Evolutionary conservation across 2,329 filamentous ascomycete species (phyloP), one percentile per base, ranked within the genome.

Genomic region (Xylaria polymorpha): DNA sequence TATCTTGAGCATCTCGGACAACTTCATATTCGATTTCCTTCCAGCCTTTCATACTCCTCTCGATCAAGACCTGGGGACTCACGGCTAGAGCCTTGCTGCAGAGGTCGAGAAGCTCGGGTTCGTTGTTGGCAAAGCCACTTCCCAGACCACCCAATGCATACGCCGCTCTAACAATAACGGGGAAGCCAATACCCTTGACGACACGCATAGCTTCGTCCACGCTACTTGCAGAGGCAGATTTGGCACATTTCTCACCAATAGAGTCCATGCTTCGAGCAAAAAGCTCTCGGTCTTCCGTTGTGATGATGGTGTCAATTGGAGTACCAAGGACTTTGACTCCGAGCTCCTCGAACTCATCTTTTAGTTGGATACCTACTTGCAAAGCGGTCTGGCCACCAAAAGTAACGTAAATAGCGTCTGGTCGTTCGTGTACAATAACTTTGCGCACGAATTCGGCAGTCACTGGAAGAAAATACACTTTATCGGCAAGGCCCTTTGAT

Each of bases 1-100:
- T 98, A 84, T 99, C 94, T 76, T 94, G 90, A 66, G 91, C 92
- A 84, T 98, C 96, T 77, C 96, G 92, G 48, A 99, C 96, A 71
- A 98, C 96, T 81, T 99, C 96, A 79, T 98, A 99, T 81, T 99
- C 96, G 72, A 98, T 97, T 82, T 99, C 96, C 82, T 99, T 99
- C 96, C 96, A 99, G 68, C 96, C 96, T 85, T 98, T 98, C 95
- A 99, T 98, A 84, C 94, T 97, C 80, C 93, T 91, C 85, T 99
- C 96, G 76, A 99, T 97, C 64, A 99, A 88, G 8, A 99, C 93
- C 80, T 99, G 96, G 9, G 96, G 96, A 79, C 94, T 97, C 74
- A 93, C 94, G 35, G 96, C 94, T 74, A 99, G 94, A 7, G 96
- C 95, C 83, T 97, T 97, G 81, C 93, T 91, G 86, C 96, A 98